Evolutionary conservation across 2,329 filamentous ascomycete species (phyloP).

Genomic region (Penicillium crustosum): DNA sequence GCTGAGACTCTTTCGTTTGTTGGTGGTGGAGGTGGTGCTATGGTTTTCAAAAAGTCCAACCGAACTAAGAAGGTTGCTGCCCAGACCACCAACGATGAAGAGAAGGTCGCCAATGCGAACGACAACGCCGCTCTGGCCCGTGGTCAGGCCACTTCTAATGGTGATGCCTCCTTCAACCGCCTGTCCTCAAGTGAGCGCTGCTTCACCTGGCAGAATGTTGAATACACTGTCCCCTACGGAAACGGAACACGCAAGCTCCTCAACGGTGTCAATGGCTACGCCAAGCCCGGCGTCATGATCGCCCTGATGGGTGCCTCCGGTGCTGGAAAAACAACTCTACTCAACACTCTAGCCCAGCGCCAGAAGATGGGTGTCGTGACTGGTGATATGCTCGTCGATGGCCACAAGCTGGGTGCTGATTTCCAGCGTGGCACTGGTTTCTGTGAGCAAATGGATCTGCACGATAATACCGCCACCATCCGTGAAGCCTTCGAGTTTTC

Average conservation of each 20-base stretch:
- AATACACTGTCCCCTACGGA: conserved; percentile 71
- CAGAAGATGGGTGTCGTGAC: conserved; percentile 63
- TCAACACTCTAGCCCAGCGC: conserved; percentile 75
- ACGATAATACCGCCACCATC: conserved; percentile 66
- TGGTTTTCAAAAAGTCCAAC: conserved; percentile 70
- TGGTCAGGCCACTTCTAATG: conserved; percentile 29
- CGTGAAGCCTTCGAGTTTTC: conserved; percentile 69
- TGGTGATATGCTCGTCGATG: conserved; percentile 74
- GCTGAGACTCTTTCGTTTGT: conserved; percentile 68
- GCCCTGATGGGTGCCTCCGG: conserved; percentile 79
- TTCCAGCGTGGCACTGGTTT: conserved; percentile 71
- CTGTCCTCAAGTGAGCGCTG: conserved; percentile 61
- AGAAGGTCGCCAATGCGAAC: conserved; percentile 48
- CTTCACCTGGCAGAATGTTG: conserved; percentile 70
- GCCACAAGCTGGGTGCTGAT: conserved; percentile 58
- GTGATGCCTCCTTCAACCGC: conserved; percentile 37
- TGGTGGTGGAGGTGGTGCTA: conserved; percentile 62
- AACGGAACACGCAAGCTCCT: conserved; percentile 62
- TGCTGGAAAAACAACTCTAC: conserved; percentile 78
- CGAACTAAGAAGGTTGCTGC: conserved; percentile 57
- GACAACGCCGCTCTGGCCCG: conserved; percentile 32
- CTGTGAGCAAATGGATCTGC: conserved; percentile 70
- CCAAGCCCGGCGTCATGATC: conserved; percentile 75
- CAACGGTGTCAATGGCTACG: conserved; percentile 72
- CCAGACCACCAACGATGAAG: conserved; percentile 55